Evolutionary conservation across 2,329 filamentous ascomycete genomes (phyloP), one percentile per base, ranked within the genome.

Genomic region (Verticillium tricorpus): DNA sequence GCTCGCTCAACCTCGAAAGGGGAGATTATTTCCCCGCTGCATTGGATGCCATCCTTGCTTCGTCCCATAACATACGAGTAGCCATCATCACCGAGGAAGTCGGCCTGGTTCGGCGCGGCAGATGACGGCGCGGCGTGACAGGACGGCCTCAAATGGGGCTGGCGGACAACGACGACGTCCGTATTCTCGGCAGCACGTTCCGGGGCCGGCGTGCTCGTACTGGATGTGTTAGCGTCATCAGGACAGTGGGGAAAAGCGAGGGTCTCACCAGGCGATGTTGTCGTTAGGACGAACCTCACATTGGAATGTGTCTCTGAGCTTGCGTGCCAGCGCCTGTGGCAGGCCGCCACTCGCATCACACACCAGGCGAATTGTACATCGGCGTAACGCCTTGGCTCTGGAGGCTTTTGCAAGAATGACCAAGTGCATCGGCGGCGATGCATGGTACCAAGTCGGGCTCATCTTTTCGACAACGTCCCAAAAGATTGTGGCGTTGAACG

Each of bases 1-100:
- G 82, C 82, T 64, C 85, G 80, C 67, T 85, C 83, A 19, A 86
- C 77, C 67, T 86, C 83, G 60, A 85, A 84, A 0, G 83, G 83
- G 4, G 81, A 84, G 61, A 86, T 85, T 17, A 85, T 75, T 67
- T 86, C 83, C 35, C 83, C 82, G 45, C 83, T 83, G 17, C 82
- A 78, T 66, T 84, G 84, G 69, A 85, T 84, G 60, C 84, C 81
- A 61, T 85, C 82, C 65, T 84, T 85, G 68, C 77, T 83, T 34
- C 82, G 76, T 6, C 82, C 82, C 3, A 82, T 85, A 64, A 85
- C 80, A 69, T 79, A 84, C 8, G 85, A 74, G 64, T 80, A 84
- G 28, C 80, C 80, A 15, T 82, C 78, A 1, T 70, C 61, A 63
- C 85, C 82, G 62, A 83, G 73, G 60, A 82, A 80, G 3, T 82